Evolutionary conservation across 163 green algal species (phyloP).

Genomic region (Scenedesmus sp.): DNA sequence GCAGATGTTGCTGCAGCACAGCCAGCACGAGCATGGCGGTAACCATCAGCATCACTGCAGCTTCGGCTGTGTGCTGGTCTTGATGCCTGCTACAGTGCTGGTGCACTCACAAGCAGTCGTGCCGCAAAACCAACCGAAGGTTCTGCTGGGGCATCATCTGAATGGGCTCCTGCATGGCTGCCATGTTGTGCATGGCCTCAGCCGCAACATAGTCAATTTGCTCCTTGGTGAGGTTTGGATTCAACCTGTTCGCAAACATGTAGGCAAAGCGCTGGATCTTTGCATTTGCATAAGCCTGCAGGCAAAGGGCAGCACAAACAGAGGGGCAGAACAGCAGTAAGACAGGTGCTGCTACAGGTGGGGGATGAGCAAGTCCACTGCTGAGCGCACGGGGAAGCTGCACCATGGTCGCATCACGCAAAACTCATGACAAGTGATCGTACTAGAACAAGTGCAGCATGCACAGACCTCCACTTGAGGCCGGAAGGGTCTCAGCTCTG

Average conservation of each 20-base stretch:
- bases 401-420: not conserved
- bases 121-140: slow-evolving; percentile 70
- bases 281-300: slow-evolving; percentile 35
- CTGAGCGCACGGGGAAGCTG: not conserved
- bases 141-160: slow-evolving; percentile 48
- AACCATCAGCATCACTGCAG: not conserved
- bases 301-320: not conserved
- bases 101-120: slow-evolving; percentile 76
- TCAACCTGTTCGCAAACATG: slow-evolving; percentile 43
- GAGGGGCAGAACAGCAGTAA: not conserved
- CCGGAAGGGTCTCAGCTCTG: slow-evolving; percentile 39
- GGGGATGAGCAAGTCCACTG: not conserved
- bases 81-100: not conserved
- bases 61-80: not conserved
- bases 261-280: slow-evolving; percentile 48
- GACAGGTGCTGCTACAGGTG: not conserved
- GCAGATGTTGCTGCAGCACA: not conserved
- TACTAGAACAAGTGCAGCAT: not conserved
- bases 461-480: slow-evolving; percentile 40
- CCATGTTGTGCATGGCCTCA: slow-evolving; percentile 4
- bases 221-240: slow-evolving; percentile 44
- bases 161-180: slow-evolving; percentile 11
- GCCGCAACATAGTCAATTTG: slow-evolving; percentile 52
- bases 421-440: no score
- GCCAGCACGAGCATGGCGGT: not conserved